phyloP scores from a whole-genome alignment of 2,329 filamentous ascomycete species.

The Talaromyces sp. region DNA sequence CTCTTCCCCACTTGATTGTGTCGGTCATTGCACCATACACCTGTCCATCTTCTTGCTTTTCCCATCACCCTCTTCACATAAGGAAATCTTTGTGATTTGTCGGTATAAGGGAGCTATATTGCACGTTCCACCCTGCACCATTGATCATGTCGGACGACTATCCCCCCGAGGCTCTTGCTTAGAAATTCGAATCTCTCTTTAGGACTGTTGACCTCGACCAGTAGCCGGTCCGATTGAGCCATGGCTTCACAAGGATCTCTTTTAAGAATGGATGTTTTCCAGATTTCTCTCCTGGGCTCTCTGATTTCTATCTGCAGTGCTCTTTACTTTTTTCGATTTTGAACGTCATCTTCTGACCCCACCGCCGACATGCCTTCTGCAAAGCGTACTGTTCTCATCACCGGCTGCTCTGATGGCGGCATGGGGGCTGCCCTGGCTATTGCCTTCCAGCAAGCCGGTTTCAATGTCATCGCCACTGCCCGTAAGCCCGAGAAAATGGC shows the following conservation, averaged over 20 bases:
- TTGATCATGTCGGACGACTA: neutral
- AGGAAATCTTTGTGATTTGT: neutral
- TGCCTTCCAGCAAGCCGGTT: constrained; percentile 13
- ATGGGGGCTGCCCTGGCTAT: constrained; percentile 15
- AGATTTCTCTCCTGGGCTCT: constrained; percentile 1
- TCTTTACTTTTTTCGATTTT: neutral
- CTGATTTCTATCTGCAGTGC: neutral
- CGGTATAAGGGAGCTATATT: neutral
- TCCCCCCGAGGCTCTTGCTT: constrained; percentile 1
- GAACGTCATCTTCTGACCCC: neutral
- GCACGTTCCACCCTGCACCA: neutral
- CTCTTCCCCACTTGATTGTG: neutral
- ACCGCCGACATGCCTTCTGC: constrained; percentile 3
- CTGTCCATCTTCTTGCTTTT: neutral
- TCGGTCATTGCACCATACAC: neutral
- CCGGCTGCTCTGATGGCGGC: constrained; percentile 15
- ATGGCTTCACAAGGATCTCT: neutral
- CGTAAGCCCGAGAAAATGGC: constrained; percentile 11
- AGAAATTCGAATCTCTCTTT: constrained; percentile 1
- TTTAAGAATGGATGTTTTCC: neutral
- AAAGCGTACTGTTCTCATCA: constrained; percentile 16
- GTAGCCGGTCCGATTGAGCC: neutral
- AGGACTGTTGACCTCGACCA: neutral
- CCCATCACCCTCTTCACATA: neutral
- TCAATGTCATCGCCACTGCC: constrained; percentile 11